These are phyloP conservation scores for Candida dajiaensis DNA, from an alignment of 805 yeast species.

Conservation along the genomic window DNA sequence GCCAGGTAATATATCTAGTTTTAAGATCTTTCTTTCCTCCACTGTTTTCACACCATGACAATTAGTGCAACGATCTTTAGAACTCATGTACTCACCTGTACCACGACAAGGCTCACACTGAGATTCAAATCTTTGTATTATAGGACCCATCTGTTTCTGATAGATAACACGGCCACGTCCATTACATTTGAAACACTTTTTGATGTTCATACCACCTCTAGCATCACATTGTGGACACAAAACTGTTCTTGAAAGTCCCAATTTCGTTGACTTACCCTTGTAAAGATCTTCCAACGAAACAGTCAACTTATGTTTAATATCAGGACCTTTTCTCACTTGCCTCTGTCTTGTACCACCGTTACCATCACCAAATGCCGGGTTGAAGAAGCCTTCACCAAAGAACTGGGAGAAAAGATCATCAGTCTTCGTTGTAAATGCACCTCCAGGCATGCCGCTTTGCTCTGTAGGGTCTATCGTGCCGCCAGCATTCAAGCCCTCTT, in stretches of 20 bases:
- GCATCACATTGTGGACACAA: conserved; percentile 48
- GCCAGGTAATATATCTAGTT: conserved; percentile 53
- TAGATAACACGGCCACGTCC: conserved; percentile 39
- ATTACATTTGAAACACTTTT: conserved; percentile 32
- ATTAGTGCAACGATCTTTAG: conserved; percentile 30
- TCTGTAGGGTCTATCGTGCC: conserved; percentile 21
- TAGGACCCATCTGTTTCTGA: conserved; percentile 39
- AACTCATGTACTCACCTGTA: conserved; percentile 29
- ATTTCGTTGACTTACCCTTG: conserved; percentile 48
- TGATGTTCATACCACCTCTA: conserved; percentile 35
- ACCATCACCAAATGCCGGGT: background rate
- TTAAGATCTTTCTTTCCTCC: conserved; percentile 43
- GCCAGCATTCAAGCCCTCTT: conserved; percentile 77
- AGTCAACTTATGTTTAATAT: conserved; percentile 49
- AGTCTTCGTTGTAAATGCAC: conserved; percentile 14
- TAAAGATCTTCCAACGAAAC: conserved; percentile 53
- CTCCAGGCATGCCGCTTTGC: background rate
- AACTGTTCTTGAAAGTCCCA: conserved; percentile 46
- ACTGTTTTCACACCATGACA: conserved; percentile 42
- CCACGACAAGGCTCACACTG: conserved; percentile 42
- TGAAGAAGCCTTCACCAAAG: conserved; percentile 25
- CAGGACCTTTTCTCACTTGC: conserved; percentile 36
- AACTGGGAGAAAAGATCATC: conserved; percentile 27
- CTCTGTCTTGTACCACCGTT: conserved; percentile 6
- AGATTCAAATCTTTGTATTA: conserved; percentile 35